phyloP scores from a whole-genome alignment of 2,329 filamentous ascomycete genomes.

The Hansfordia pulvinata region DNA sequence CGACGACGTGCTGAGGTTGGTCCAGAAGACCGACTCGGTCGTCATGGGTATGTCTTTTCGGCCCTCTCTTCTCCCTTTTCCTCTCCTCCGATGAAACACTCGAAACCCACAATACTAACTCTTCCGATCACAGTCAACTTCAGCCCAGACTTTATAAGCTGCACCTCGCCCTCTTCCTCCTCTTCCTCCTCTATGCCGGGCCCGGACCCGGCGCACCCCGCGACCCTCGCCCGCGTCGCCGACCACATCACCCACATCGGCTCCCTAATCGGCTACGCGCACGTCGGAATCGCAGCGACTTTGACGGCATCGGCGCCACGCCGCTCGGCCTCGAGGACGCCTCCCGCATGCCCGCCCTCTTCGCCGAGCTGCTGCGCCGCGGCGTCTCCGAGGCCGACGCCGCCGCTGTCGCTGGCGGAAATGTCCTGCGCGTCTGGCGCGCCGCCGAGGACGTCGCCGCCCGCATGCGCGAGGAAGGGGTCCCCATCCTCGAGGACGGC shows the following conservation, averaged over 20 bases:
- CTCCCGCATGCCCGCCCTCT: slow-evolving; percentile 64
- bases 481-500: slow-evolving; percentile 40
- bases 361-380: slow-evolving; percentile 59
- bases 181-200: no score
- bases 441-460: slow-evolving; percentile 62
- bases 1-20: slow-evolving; percentile 65
- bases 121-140: slow-evolving; percentile 52
- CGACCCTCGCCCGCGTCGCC: slow-evolving; percentile 64
- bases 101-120: not conserved
- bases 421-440: slow-evolving; percentile 73
- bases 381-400: slow-evolving; percentile 65
- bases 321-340: slow-evolving; percentile 75
- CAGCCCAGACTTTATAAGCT: slow-evolving; percentile 69
- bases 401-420: slow-evolving; percentile 63
- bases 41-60: slow-evolving; percentile 48
- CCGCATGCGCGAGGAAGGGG: slow-evolving; percentile 46
- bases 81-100: not conserved
- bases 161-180: slow-evolving; percentile 49
- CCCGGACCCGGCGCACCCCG: no score
- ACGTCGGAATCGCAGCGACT: slow-evolving; percentile 83
- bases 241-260: slow-evolving; percentile 76
- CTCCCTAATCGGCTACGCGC: slow-evolving; percentile 67
- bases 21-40: slow-evolving; percentile 58
- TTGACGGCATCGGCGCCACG: slow-evolving; percentile 58
- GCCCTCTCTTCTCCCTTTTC: not conserved